Conservation (phyloP, 1,139 yeast species). For the Geotrichum restrictum region DNA sequence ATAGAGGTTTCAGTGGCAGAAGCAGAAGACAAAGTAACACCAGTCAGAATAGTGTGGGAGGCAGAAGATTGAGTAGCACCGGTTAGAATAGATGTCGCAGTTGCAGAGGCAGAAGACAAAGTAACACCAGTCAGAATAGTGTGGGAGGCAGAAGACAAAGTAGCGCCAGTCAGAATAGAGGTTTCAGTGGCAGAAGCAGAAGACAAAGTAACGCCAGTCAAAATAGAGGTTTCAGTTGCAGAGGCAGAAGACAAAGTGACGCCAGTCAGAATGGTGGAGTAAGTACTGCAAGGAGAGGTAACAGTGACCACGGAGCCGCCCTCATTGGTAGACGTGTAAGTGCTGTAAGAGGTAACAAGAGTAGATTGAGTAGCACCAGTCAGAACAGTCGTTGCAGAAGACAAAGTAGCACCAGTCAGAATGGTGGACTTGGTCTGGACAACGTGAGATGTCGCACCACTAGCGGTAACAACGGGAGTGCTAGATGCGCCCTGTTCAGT, state of each 20-base stretch:
- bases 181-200: not conserved
- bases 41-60: not conserved
- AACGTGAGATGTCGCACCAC: too few species aligned
- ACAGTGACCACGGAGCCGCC: slow-evolving; percentile 8
- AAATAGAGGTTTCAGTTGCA: not conserved
- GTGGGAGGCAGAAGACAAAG: too few species aligned
- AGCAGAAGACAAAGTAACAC: not conserved
- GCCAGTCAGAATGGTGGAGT: not conserved
- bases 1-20: not conserved
- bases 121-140: too few species aligned
- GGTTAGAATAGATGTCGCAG: too few species aligned
- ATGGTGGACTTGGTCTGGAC: too few species aligned
- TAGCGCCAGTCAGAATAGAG: too few species aligned
- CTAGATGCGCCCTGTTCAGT: too few species aligned
- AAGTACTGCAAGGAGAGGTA: not conserved
- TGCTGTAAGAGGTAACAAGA: not conserved
- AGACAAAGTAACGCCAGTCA: not conserved
- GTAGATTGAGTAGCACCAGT: not conserved
- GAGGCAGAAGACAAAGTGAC: too few species aligned
- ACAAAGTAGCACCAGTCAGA: not conserved
- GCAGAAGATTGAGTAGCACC: not conserved
- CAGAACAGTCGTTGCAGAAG: not conserved
- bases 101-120: too few species aligned
- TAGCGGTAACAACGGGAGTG: too few species aligned
- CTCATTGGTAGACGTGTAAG: not conserved